A percentile compares a stretch with the other conserved stretches of the same genome.
Conservation (phyloP, 805 yeast species). For the Candida qinlingensis region DNA sequence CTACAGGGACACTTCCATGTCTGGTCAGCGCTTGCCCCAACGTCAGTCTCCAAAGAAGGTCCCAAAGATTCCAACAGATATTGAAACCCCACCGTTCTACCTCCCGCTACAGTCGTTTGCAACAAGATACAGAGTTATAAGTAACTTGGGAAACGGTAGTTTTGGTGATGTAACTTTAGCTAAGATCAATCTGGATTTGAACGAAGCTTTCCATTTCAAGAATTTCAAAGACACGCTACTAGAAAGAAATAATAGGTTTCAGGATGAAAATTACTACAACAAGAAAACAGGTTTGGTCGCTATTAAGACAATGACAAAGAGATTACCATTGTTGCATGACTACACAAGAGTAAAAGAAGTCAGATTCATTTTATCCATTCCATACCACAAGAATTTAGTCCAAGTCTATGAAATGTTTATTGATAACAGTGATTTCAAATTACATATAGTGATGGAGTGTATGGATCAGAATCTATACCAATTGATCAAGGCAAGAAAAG, state of each 20-base stretch:
- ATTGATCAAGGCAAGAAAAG: slow-evolving; percentile 59
- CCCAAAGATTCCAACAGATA: slow-evolving; percentile 30
- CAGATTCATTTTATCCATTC: slow-evolving; percentile 58
- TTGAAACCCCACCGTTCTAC: slow-evolving; percentile 33
- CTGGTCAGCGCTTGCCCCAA: background rate
- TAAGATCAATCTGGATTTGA: slow-evolving; percentile 32
- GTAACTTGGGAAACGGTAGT: slow-evolving; percentile 65
- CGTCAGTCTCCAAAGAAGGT: slow-evolving; percentile 3
- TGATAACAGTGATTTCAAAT: slow-evolving; percentile 51
- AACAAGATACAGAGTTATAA: slow-evolving; percentile 43
- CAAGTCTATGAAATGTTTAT: slow-evolving; percentile 75
- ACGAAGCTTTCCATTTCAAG: slow-evolving; percentile 13
- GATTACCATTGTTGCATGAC: slow-evolving; percentile 46
- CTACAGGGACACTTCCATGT: background rate
- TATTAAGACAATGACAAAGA: slow-evolving; percentile 68
- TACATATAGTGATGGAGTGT: slow-evolving; percentile 85
- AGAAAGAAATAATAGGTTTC: slow-evolving; percentile 28
- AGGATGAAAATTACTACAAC: slow-evolving; percentile 28
- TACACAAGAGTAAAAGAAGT: slow-evolving; percentile 61
- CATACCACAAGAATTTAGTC: slow-evolving; percentile 67
- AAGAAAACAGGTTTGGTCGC: slow-evolving; percentile 54
- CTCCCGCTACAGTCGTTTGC: slow-evolving; percentile 40
- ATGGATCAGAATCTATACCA: slow-evolving; percentile 81
- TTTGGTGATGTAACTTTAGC: slow-evolving; percentile 71
- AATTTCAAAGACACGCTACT: slow-evolving; percentile 39